phyloP scores from a whole-genome alignment of 169 alveolate genomes.

The Babesia bovis region DNA sequence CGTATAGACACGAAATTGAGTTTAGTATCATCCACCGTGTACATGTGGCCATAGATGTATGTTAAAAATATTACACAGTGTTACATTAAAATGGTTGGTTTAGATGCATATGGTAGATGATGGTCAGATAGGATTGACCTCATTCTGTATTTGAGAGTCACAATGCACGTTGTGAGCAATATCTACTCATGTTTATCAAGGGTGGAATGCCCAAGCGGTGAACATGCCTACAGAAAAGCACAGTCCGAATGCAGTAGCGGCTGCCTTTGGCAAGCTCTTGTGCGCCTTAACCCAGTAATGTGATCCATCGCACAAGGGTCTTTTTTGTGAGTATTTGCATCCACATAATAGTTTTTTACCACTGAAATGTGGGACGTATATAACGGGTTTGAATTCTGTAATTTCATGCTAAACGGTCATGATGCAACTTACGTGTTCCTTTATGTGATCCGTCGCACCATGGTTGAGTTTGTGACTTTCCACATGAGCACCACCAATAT shows the following conservation, averaged over 20 bases:
- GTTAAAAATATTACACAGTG: too few relatives aligned
- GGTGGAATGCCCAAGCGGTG: conserved; percentile 80
- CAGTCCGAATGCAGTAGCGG: conserved; percentile 73
- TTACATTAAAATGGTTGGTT: too few relatives aligned
- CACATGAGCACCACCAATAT: conserved; percentile 81
- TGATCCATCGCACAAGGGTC: conserved; percentile 78
- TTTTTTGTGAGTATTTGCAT: conserved; percentile 69
- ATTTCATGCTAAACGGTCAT: background rate
- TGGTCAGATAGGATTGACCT: too few relatives aligned
- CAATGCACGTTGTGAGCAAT: too few relatives aligned
- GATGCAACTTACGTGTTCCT: conserved; percentile 65
- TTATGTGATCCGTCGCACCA: conserved; percentile 80
- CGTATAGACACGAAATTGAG: too few relatives aligned
- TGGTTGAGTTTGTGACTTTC: conserved; percentile 73
- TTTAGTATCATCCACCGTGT: too few relatives aligned
- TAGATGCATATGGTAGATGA: too few relatives aligned
- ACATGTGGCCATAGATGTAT: too few relatives aligned
- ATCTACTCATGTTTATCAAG: conserved; percentile 45
- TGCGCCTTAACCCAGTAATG: conserved; percentile 82
- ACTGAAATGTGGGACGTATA: conserved; percentile 77
- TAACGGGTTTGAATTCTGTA: conserved; percentile 76
- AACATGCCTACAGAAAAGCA: conserved; percentile 77
- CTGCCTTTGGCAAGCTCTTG: conserved; percentile 77
- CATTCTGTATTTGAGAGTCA: too few relatives aligned
- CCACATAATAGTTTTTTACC: conserved; percentile 80